Evolutionary conservation across 495 filamentous ascomycete genomes (phyloP), one percentile per base, ranked within the genome.

Genomic region (Delitschia confertaspora): DNA sequence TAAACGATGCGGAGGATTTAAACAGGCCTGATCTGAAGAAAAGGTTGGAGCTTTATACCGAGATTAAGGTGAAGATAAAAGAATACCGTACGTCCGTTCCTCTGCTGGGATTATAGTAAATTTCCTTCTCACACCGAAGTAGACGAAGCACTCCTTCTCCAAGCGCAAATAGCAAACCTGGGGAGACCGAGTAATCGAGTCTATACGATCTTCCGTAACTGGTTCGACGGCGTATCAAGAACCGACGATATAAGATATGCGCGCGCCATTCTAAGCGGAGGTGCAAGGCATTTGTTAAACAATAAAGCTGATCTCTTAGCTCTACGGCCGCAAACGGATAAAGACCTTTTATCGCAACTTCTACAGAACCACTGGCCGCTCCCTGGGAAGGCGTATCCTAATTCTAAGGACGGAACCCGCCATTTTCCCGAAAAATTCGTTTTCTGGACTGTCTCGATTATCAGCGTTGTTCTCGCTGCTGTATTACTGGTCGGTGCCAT

Each of bases 341-440:
- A 47, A 24, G 49, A 53, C 37, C 20, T 21, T 6, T 31, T 53
- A 7, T 42, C 49, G 4, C 30, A 16, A n/a, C 22, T 42, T 14
- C 13, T 47, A 16, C 49, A 53, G 29, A 26, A 47, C 22, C 49
- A 47, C 31, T 47, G 42, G 43, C 24, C 27, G 1, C 34, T 49
- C 16, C 26, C 16, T 16, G 26, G 38, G 18, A 19, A n/a, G 8
- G 9, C 20, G 18, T 24, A 13, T 35, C 43, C 34, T 29, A 34
- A 42, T 7, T 29, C 24, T 17, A 45, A 36, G 23, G 40, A 42
- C n/a, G 13, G 4, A 26, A 45, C 33, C 20, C 21, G 9, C 31
- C 33, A 42, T 13, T 35, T 21, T 1, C 26, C 33, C 13, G 38
- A 54, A 20, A 25, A 38, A 6, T 38, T 41, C 14, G 45, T 48